Evolutionary conservation across 2,329 filamentous ascomycete genomes (phyloP).

Genomic region (Trichothecium roseum): DNA sequence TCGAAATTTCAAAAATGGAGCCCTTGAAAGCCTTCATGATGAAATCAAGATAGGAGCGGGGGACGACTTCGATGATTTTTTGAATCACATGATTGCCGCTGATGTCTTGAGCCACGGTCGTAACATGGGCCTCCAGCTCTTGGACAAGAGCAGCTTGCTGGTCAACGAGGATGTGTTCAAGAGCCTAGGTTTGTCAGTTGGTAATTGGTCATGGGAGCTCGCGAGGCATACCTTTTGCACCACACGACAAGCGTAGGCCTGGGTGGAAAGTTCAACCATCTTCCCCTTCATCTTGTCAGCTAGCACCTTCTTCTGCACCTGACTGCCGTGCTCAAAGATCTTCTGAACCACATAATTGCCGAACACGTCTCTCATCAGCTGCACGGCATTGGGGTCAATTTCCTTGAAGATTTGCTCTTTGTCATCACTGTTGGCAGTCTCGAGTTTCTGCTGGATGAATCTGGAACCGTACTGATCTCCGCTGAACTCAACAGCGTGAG

Average conservation of each 20-base stretch:
- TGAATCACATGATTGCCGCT: conserved; percentile 97
- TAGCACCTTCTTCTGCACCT: conserved; percentile 80
- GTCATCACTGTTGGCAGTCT: conserved; percentile 88
- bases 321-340: conserved; percentile 91
- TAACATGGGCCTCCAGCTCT: conserved; percentile 68
- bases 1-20: conserved; percentile 62
- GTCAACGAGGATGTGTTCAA: conserved; percentile 85
- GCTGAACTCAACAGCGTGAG: conserved; percentile 84
- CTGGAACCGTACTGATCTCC: conserved; percentile 93
- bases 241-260: conserved; percentile 91
- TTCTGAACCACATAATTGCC: conserved; percentile 99
- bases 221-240: conserved; percentile 71
- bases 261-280: conserved; percentile 66
- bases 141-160: conserved; percentile 77
- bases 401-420: conserved; percentile 86
- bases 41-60: conserved; percentile 69
- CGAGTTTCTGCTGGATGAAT: conserved; percentile 89
- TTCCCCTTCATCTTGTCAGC: conserved; percentile 82
- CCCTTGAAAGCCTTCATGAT: conserved; percentile 73
- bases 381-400: conserved; percentile 72
- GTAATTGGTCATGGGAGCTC: conserved; percentile 14
- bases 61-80: conserved; percentile 76
- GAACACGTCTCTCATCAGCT: conserved; percentile 92
- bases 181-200: conserved; percentile 42
- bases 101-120: conserved; percentile 72